Percentiles rank a stretch among this genome's conserved stretches.
Evolutionary conservation across 2,329 filamentous ascomycete species (phyloP).

Genomic region (Zymoseptoria brevis): DNA sequence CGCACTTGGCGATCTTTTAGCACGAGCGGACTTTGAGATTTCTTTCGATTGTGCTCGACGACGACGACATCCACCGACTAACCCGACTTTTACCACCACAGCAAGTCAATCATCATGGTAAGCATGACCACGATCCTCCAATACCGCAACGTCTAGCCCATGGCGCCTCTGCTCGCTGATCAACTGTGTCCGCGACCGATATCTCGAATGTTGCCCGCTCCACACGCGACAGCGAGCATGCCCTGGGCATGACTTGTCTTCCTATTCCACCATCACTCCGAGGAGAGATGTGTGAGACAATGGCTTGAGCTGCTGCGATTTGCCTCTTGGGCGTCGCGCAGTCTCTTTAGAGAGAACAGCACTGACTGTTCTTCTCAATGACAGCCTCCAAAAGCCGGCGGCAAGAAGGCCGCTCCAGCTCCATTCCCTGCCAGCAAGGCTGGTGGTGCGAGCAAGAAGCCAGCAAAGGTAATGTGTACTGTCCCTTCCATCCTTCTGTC

Average conservation of each 20-base stretch:
- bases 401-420: slow-evolving; percentile 97
- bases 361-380: slow-evolving; percentile 99
- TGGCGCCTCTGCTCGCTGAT: slow-evolving; percentile 21
- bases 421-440: slow-evolving; percentile 94
- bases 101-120: slow-evolving; percentile 19
- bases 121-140: slow-evolving; percentile 7
- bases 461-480: slow-evolving; percentile 70
- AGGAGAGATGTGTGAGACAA: slow-evolving; percentile 22
- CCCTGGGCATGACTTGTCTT: slow-evolving; percentile 14
- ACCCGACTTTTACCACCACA: slow-evolving; percentile 2
- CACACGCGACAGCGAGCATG: slow-evolving; percentile 17
- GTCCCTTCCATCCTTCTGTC: neutral
- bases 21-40: neutral
- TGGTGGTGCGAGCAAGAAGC: slow-evolving; percentile 76
- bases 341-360: slow-evolving; percentile 88
- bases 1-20: neutral
- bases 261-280: slow-evolving; percentile 18
- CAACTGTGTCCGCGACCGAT: slow-evolving; percentile 4
- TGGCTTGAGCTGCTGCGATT: slow-evolving; percentile 46
- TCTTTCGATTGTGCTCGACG: slow-evolving; percentile 7
- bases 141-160: slow-evolving; percentile 9
- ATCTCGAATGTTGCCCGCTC: neutral
- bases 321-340: slow-evolving; percentile 49
- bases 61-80: slow-evolving; percentile 3
- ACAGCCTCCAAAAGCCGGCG: slow-evolving; percentile 87